Evolutionary conservation across 306 rosid genomes (phyloP), one percentile per base, ranked within the genome.

Genomic region (Oxytropis ochrocephala): DNA sequence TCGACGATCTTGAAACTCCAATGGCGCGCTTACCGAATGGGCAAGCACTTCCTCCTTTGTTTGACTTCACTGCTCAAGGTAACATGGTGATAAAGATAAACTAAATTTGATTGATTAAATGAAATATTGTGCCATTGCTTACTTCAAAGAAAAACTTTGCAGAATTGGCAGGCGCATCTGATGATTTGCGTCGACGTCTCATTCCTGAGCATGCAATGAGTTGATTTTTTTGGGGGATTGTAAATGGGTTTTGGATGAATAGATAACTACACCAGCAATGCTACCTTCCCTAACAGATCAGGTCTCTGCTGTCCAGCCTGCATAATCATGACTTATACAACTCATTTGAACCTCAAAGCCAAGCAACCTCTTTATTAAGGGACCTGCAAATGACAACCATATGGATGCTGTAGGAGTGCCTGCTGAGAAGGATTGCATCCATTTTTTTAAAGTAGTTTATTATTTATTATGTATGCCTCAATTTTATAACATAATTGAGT

Each of bases 1-100:
- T 92, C 69, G 93, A 92, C 54, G 96, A 85, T 69, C 88, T 92
- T 79, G 98, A 69, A 83, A 85, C 55, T 91, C 93, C 30, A 88
- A 85, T 50, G 80, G 80, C 79, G 16, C 53, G 80, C 72, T 85
- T 92, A 76, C 98, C 93, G 2, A 86, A 92, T 52, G 98, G 96
- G 13, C 84, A 75, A 76, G 70, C 89, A 11, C 44, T 92, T 13
- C 98, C 96, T 53, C 85, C 93, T 41, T 81, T 92, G 87, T 90
- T 88, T 43, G 72, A 92, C 86, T 92, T 92, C 82, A 81, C 88
- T 46, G 96, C 89, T 41, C 91, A 88, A 88, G 98, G 98, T 92
- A 80, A 41, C 64, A n/a, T 13, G 39, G 46, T 32, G 43, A 12
- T 50, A 60, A 29, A 5, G 43, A 12, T 50, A 60, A 29, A 5